phyloP scores from a whole-genome alignment of 2,329 filamentous ascomycete genomes.

The Fusarium fracticaudum region DNA sequence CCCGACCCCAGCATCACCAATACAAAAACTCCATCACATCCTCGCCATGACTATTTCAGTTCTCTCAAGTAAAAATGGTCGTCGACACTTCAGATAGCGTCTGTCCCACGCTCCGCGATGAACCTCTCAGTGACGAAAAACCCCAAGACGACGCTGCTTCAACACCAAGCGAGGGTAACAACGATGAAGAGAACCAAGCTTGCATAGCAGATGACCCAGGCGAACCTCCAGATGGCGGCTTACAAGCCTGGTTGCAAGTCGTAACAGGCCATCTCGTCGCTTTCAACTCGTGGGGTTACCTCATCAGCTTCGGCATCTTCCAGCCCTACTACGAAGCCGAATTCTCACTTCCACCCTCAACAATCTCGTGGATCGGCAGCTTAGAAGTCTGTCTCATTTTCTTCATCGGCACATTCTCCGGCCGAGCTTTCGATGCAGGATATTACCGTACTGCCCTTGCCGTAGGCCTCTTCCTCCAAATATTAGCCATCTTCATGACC shows the following conservation, averaged over 20 bases:
- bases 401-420: constrained; percentile 53
- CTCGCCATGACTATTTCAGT: neutral
- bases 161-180: no score
- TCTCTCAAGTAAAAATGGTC: neutral
- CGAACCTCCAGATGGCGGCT: constrained; percentile 49
- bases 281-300: constrained; percentile 53
- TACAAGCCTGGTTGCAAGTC: constrained; percentile 52
- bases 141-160: constrained; percentile 14
- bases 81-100: constrained; percentile 10
- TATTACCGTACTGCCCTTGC: constrained; percentile 49
- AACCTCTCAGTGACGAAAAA: constrained; percentile 9
- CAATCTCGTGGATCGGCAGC: constrained; percentile 61
- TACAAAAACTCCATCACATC: constrained; percentile 3
- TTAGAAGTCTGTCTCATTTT: constrained; percentile 57
- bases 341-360: constrained; percentile 47
- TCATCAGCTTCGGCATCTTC: constrained; percentile 53
- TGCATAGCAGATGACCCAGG: neutral
- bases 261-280: constrained; percentile 50
- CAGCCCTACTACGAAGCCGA: constrained; percentile 51
- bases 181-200: neutral
- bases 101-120: constrained; percentile 6
- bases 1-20: neutral
- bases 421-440: constrained; percentile 55
- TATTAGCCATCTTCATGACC: constrained; percentile 57
- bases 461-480: constrained; percentile 53